These are phyloP conservation scores for Neoboletus subvelutipes DNA, from an alignment of 768 basidiomycete species.

Conservation along the genomic window DNA sequence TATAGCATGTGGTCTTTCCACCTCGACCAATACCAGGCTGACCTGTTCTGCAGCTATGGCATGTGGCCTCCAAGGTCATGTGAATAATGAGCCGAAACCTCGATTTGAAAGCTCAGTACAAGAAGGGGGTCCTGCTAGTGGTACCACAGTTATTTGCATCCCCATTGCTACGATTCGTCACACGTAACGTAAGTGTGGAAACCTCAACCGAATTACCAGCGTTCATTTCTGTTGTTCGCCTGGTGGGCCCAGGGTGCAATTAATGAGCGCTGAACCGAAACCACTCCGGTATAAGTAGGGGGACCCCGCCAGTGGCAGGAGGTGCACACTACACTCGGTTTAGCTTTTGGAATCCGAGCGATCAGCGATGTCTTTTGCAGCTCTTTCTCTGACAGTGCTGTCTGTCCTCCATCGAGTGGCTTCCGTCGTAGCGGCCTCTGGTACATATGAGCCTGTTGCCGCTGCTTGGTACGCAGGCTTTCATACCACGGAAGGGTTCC, in stretches of 20 bases:
- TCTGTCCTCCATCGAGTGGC: background rate
- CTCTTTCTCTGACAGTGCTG: conserved; percentile 4
- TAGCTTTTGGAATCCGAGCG: background rate
- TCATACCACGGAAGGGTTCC: conserved; percentile 52
- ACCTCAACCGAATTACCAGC: background rate
- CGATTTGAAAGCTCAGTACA: background rate
- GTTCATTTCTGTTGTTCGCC: background rate
- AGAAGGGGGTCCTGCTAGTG: background rate
- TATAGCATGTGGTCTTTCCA: background rate
- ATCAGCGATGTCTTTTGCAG: background rate
- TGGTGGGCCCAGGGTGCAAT: background rate
- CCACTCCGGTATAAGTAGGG: conserved; percentile 9
- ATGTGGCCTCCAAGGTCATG: background rate
- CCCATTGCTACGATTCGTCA: background rate
- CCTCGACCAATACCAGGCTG: background rate
- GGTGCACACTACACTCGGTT: background rate
- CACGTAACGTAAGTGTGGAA: background rate
- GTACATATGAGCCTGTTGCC: conserved; percentile 33
- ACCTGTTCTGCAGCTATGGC: background rate
- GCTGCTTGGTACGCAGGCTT: conserved; percentile 69
- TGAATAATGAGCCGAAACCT: background rate
- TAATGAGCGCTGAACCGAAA: background rate
- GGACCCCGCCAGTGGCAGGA: background rate
- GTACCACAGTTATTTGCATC: background rate
- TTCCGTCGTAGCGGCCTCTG: background rate